phyloP scores from a whole-genome alignment of 2,329 filamentous ascomycete species.

The Alternaria incomplexa region DNA sequence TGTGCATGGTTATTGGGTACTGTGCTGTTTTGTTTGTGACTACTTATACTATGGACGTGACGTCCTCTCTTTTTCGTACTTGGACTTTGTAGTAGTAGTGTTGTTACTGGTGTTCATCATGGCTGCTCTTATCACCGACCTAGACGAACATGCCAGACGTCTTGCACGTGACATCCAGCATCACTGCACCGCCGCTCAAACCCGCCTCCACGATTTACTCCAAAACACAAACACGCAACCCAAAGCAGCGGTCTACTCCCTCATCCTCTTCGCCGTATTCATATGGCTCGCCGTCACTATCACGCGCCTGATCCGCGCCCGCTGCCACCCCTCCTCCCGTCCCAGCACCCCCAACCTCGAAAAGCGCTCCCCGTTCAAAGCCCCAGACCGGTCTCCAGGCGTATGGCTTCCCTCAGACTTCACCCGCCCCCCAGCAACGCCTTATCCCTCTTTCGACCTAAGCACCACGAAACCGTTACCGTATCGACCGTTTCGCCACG shows the following conservation, averaged over 20 bases:
- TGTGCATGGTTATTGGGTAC: neutral
- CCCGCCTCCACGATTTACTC: constrained; percentile 4
- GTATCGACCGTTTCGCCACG: constrained; percentile 79
- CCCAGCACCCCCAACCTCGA: constrained; percentile 54
- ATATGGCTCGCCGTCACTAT: constrained; percentile 38
- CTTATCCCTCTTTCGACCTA: constrained; percentile 73
- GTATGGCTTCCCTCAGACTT: constrained; percentile 49
- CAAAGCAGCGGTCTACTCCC: constrained; percentile 36
- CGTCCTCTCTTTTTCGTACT: neutral
- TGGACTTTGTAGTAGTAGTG: neutral
- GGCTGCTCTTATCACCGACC: constrained; percentile 5
- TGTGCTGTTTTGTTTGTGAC: neutral
- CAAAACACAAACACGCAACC: constrained; percentile 16
- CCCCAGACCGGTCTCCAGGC: constrained; percentile 52
- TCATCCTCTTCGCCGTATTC: constrained; percentile 39
- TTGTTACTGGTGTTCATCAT: constrained; percentile 3
- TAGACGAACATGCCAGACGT: constrained; percentile 23
- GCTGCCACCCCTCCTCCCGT: constrained; percentile 9
- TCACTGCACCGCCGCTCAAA: constrained; percentile 17
- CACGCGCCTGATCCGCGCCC: constrained; percentile 35
- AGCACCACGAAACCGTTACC: constrained; percentile 73
- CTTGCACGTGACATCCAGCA: constrained; percentile 25
- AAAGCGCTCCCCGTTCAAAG: constrained; percentile 48
- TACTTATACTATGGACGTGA: neutral
- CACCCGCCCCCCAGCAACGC: constrained; percentile 63